Percentiles rank a stretch among this genome's conserved stretches.
Conservation (phyloP, 208 protist species). For the Tritrichomonas musculus region DNA sequence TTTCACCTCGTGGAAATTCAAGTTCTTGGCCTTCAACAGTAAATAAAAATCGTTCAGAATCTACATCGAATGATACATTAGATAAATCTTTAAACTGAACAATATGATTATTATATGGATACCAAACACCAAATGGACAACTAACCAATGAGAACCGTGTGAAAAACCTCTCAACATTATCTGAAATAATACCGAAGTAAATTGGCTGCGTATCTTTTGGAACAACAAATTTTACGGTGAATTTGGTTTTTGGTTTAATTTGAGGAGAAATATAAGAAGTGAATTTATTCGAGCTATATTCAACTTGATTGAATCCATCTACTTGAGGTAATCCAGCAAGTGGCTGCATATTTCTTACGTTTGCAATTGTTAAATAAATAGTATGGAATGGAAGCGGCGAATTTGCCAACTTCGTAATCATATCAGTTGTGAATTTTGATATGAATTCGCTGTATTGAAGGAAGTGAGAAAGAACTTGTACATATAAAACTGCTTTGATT, state of each 20-base stretch:
- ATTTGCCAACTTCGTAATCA: background rate
- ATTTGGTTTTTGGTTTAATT: background rate
- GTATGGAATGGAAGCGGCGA: background rate
- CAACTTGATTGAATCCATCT: background rate
- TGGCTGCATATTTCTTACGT: background rate
- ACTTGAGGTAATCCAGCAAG: background rate
- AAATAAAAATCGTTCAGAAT: background rate
- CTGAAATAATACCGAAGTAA: background rate
- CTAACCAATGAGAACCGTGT: background rate
- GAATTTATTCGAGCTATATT: background rate
- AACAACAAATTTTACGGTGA: background rate
- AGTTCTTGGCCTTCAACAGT: background rate
- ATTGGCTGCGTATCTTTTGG: too few relatives aligned
- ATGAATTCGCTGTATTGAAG: background rate
- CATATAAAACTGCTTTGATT: background rate
- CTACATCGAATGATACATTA: background rate
- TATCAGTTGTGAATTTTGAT: background rate
- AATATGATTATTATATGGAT: background rate
- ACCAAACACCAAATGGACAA: background rate
- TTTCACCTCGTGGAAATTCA: background rate
- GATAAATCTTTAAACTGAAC: background rate
- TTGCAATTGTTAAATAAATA: background rate
- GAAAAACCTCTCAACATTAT: background rate
- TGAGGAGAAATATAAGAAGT: constrained; percentile 17
- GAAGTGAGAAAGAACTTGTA: background rate